A percentile compares a stretch with the other conserved stretches of the same genome.
phyloP scores from a whole-genome alignment of 208 protist genomes.

The Trypanosoma brucei region DNA sequence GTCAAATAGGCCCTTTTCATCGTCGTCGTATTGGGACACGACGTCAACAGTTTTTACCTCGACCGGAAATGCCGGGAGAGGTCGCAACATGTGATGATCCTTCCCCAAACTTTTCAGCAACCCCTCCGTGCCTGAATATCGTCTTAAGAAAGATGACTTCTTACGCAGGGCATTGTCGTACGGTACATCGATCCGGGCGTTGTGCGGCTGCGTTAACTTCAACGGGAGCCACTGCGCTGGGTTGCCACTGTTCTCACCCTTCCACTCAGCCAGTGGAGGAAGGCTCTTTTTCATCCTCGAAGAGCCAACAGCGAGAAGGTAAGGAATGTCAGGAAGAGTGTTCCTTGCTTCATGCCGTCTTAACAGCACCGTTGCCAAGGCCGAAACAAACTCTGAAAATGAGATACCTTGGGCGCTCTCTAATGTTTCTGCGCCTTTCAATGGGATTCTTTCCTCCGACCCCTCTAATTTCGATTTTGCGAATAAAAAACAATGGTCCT shows the following conservation, averaged over 20 bases:
- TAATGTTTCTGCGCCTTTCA: not conserved
- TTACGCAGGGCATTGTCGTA: constrained; percentile 28
- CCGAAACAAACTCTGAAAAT: constrained; percentile 35
- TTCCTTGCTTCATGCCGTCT: constrained; percentile 8
- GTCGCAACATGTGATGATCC: not conserved
- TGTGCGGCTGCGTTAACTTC: constrained; percentile 26
- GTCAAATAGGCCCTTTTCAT: constrained; percentile 14
- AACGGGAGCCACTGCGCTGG: not conserved
- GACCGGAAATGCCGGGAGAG: constrained; percentile 22
- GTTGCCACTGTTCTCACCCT: not conserved
- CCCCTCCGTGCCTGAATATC: constrained; percentile 4
- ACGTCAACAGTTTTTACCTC: constrained; percentile 10
- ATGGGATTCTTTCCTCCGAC: not conserved
- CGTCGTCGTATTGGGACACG: constrained; percentile 24
- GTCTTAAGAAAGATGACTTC: constrained; percentile 1
- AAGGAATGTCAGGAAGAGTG: constrained; percentile 21
- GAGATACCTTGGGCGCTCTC: not conserved
- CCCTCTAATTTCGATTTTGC: not conserved
- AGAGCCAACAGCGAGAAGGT: constrained; percentile 23
- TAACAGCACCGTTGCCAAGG: constrained; percentile 27
- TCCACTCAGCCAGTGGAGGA: not conserved
- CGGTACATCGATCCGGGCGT: constrained; percentile 43
- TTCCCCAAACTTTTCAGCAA: constrained; percentile 11
- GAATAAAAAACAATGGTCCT: constrained; percentile 5
- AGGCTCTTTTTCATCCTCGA: constrained; percentile 3